Base-by-base conservation (phyloP, 495 filamentous ascomycete genomes). In the Massariosphaeria phaeospora region DNA sequence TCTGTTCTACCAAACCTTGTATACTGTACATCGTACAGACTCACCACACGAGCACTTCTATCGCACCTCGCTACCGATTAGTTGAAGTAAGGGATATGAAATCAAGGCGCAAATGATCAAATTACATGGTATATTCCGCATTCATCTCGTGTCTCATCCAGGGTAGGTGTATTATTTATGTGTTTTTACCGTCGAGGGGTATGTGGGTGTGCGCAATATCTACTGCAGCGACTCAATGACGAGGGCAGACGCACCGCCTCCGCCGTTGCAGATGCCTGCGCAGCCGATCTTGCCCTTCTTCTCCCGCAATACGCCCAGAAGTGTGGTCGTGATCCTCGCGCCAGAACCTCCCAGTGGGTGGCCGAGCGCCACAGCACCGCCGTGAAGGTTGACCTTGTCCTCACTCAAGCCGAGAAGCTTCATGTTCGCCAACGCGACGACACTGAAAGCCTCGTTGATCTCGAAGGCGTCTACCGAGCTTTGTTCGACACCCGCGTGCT, bases 381-480 rank as follows among this genome's bases (percentile, higher is more conserved):
- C 93, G 62, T 94, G 91, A 20, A 96, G 76, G 72, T 98, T 98
- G 56, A 98, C 91, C 74, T 91, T 95, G 30, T 88, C 86, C 59
- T 87, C 82, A 42, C 76, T 73, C 40, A 98, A 67, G 45, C 73
- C 75, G 26, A 98, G 82, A 33, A 97, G 66, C 77, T 96, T 95
- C 73, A 95, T 79, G 73, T 98, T 98, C 52, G 93, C 91, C 41
- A 97, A 75, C 13, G 93, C 91, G 39, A 98, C 93, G 21, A 98
- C 93, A 36, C 85, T 90, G 78, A 98, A 98, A 5, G 93, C 93
- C 75, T 98, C 93, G 72, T 98, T 98, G 77, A 98, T 96, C 78
- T 98, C 93, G 65, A 91, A 97, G 59, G 83, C 91, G 64, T 96
- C 91, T 44, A 98, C 79, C 33, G 84, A 73, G 38, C 84, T 76